These are phyloP conservation scores for Acer saccharum DNA, from an alignment of 345 rosid genomes.

Conservation along the genomic window DNA sequence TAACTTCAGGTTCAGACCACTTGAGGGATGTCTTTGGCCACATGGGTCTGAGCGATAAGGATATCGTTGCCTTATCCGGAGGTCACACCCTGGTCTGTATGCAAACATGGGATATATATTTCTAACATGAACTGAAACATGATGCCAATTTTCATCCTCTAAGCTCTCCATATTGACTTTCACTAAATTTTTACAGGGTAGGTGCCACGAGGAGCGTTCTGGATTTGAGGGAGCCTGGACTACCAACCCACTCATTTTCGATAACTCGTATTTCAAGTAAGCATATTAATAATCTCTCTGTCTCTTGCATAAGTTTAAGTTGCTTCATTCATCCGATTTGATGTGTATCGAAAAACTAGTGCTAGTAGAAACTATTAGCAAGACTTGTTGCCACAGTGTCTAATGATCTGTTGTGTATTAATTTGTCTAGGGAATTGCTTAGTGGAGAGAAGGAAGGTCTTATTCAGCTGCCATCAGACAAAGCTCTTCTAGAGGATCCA, in stretches of 20 bases:
- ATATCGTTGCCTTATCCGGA: conserved; percentile 86
- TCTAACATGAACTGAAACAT: background rate
- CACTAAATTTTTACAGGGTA: conserved; percentile 48
- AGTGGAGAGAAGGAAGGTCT: conserved; percentile 84
- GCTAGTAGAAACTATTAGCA: background rate
- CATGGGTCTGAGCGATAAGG: conserved; percentile 86
- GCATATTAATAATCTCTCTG: background rate
- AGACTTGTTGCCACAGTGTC: background rate
- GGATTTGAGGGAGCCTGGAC: conserved; percentile 98
- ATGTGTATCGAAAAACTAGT: background rate
- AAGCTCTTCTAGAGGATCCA: conserved; percentile 79
- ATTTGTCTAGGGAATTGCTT: conserved; percentile 56
- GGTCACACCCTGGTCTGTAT: conserved; percentile 78
- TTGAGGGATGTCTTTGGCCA: conserved; percentile 80
- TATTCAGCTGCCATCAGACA: conserved; percentile 74
- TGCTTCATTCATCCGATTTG: background rate
- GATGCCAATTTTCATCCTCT: background rate
- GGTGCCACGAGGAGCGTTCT: conserved; percentile 94
- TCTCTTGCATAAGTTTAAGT: background rate
- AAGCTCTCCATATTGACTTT: background rate
- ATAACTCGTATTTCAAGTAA: conserved; percentile 86
- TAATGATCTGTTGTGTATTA: background rate
- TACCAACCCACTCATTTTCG: conserved; percentile 76
- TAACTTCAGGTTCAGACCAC: conserved; percentile 68
- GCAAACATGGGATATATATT: background rate